Conservation (phyloP, 768 basidiomycete species). For the Tremella mesenterica region DNA sequence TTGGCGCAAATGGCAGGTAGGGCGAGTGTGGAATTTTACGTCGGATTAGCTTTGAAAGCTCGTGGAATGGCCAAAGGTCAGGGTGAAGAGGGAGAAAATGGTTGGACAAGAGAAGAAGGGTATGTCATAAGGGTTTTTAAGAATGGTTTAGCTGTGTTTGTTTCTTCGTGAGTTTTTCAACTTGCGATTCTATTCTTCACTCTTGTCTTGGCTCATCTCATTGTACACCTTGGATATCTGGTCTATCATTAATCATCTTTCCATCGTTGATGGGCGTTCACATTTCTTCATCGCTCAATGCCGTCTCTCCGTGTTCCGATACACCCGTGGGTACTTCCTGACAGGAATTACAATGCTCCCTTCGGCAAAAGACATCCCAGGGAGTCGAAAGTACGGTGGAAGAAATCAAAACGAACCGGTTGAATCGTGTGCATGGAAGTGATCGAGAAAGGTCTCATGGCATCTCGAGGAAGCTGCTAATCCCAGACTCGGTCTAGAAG, state of each 20-base stretch:
- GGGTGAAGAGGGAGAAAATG: constrained; percentile 7
- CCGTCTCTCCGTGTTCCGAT: no score
- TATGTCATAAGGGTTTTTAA: constrained; percentile 81
- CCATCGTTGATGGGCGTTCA: no score
- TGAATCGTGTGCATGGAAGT: no score
- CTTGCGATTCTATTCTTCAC: background rate
- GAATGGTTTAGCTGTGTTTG: constrained; percentile 94
- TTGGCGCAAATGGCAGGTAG: constrained; percentile 97
- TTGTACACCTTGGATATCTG: no score
- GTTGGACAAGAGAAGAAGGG: constrained; percentile 35
- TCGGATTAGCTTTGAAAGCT: constrained; percentile 78
- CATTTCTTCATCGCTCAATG: no score
- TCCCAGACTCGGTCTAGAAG: constrained; percentile 79
- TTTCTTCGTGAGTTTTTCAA: constrained; percentile 62
- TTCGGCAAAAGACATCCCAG: no score
- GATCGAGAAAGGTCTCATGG: background rate
- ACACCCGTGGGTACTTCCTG: no score
- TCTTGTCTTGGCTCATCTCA: background rate
- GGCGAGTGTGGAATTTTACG: constrained; percentile 95
- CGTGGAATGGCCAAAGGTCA: constrained; percentile 43
- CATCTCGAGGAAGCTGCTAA: background rate
- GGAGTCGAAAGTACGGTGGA: no score
- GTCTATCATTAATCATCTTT: no score
- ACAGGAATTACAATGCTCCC: no score
- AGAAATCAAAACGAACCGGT: no score